These are phyloP conservation scores for Tetradesmus obliquus DNA, from an alignment of 139 green algal species.

Conservation along the genomic window DNA sequence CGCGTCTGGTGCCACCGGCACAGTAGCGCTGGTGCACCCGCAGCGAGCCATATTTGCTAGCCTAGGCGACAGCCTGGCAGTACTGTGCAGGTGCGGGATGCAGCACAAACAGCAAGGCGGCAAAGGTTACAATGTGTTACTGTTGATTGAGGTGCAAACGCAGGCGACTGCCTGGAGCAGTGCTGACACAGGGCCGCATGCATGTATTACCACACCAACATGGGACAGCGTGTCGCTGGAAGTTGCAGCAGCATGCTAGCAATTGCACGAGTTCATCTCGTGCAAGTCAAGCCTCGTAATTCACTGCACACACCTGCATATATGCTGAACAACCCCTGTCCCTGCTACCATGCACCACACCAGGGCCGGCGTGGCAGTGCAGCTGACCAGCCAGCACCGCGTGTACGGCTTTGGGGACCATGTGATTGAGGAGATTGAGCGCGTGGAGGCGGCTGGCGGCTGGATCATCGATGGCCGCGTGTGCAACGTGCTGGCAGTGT, in stretches of 20 bases:
- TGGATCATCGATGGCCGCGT: slow-evolving; percentile 75
- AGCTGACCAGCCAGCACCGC: slow-evolving; percentile 54
- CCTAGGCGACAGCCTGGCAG: slow-evolving; percentile 54
- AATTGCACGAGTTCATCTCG: no score
- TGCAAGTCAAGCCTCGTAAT: no score
- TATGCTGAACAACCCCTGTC: no score
- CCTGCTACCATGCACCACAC: background rate
- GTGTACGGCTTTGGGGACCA: slow-evolving; percentile 65
- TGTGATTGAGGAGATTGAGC: slow-evolving; percentile 59
- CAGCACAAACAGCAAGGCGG: background rate
- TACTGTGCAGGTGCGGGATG: slow-evolving; percentile 50
- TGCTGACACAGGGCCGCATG: no score
- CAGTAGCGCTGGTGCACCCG: slow-evolving; percentile 50
- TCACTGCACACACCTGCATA: no score
- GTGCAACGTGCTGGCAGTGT: slow-evolving; percentile 75
- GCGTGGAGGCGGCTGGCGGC: slow-evolving; percentile 63
- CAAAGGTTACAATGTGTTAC: no score
- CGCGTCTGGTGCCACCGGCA: slow-evolving; percentile 50
- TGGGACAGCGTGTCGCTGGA: no score
- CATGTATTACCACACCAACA: no score
- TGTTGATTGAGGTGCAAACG: background rate
- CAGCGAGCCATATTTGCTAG: slow-evolving; percentile 44
- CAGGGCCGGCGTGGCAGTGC: slow-evolving; percentile 13
- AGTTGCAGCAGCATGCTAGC: no score
- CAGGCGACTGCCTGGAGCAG: background rate